Percentiles rank a stretch among this genome's conserved stretches.
Conservation (phyloP, 1,284 basidiomycete genomes). For the Ceratobasidium sp. region DNA sequence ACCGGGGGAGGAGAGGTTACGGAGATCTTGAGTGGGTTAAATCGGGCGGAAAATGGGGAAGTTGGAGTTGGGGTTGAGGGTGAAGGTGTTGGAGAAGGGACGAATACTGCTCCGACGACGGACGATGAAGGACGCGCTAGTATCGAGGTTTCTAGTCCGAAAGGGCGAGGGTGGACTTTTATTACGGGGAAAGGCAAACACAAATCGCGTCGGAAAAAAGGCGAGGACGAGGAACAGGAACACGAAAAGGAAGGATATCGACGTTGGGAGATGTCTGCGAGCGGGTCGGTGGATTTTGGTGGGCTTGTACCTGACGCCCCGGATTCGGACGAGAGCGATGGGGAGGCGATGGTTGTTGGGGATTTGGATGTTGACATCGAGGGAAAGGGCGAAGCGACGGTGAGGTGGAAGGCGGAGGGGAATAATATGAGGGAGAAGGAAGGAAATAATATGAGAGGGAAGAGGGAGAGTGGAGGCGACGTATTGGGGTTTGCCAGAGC, state of each 20-base stretch:
- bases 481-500: constrained; percentile 50
- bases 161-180: constrained; percentile 47
- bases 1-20: constrained; percentile 57
- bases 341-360: constrained; percentile 51
- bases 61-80: constrained; percentile 60
- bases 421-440: constrained; percentile 67
- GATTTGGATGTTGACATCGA: constrained; percentile 36
- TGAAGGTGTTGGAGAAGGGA: constrained; percentile 64
- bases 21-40: constrained; percentile 60
- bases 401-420: constrained; percentile 64
- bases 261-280: constrained; percentile 56
- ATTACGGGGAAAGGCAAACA: constrained; percentile 38
- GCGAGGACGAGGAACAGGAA: constrained; percentile 55
- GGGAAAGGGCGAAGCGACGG: constrained; percentile 43
- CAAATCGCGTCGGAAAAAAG: constrained; percentile 41
- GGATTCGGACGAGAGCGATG: constrained; percentile 68
- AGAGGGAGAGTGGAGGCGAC: constrained; percentile 74
- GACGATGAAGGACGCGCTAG: constrained; percentile 52
- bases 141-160: constrained; percentile 51
- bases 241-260: constrained; percentile 54
- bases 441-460: constrained; percentile 73
- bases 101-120: constrained; percentile 49
- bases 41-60: constrained; percentile 30
- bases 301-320: constrained; percentile 82
- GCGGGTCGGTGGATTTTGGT: constrained; percentile 71